These are phyloP conservation scores for Piloderma croceum DNA, from an alignment of 768 basidiomycete genomes.

Conservation along the genomic window DNA sequence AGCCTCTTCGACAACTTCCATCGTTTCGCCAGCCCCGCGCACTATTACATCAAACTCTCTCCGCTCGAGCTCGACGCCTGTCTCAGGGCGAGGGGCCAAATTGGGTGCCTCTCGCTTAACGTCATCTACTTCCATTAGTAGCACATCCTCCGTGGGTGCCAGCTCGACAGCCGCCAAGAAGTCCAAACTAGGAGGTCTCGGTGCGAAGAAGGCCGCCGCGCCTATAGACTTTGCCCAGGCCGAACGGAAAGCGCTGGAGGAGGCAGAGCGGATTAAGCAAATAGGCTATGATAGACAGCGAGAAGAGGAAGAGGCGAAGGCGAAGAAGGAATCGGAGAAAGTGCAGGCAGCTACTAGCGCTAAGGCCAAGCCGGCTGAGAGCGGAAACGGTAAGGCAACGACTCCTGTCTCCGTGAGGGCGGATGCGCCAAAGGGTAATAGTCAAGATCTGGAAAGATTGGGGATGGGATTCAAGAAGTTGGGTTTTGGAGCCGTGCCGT, in stretches of 20 bases:
- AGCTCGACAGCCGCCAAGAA: conserved; percentile 44
- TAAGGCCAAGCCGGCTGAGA: conserved; percentile 30
- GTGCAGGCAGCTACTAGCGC: conserved; percentile 23
- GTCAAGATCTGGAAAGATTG: conserved; percentile 48
- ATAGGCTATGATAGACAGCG: conserved; percentile 85
- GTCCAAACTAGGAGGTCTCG: conserved; percentile 68
- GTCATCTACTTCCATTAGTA: conserved; percentile 31
- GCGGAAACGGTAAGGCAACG: conserved; percentile 4
- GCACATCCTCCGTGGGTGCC: conserved; percentile 21
- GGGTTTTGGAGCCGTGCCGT: conserved; percentile 81
- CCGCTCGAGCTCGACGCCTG: conserved; percentile 38
- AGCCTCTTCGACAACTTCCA: conserved; percentile 26
- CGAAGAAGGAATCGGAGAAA: conserved; percentile 55
- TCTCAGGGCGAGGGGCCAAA: conserved; percentile 27
- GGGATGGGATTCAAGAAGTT: conserved; percentile 73
- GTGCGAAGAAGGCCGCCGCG: conserved; percentile 78
- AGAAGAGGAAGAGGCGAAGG: conserved; percentile 80
- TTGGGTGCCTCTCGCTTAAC: conserved; percentile 37
- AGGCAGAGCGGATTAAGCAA: conserved; percentile 87
- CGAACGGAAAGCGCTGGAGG: conserved; percentile 83
- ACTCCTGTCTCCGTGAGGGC: conserved; percentile 23
- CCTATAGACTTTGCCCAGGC: conserved; percentile 93
- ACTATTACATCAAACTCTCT: conserved; percentile 62
- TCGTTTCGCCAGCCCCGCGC: conserved; percentile 39
- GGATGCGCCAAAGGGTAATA: conserved; percentile 34